phyloP scores from a whole-genome alignment of 2,329 filamentous ascomycete species.

The Cordyceps militaris region DNA sequence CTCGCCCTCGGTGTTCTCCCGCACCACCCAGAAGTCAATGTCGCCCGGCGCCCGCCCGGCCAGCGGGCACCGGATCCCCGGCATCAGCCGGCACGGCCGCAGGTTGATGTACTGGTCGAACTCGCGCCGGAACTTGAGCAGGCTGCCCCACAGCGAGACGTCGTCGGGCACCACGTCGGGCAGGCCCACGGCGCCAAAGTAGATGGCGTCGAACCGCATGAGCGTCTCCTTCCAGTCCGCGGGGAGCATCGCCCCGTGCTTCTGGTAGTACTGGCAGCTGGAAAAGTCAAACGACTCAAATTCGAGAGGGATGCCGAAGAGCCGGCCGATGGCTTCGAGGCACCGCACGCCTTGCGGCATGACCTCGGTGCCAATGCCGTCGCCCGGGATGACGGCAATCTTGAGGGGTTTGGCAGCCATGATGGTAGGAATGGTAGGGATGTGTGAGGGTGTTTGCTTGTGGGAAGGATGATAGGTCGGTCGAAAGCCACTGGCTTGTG shows the following conservation, averaged over 20 bases:
- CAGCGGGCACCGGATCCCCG: conserved; percentile 52
- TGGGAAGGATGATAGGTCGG: not conserved
- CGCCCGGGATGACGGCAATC: conserved; percentile 61
- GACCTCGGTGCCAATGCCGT: conserved; percentile 64
- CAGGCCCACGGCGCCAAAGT: conserved; percentile 60
- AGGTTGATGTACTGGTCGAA: conserved; percentile 65
- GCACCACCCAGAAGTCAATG: conserved; percentile 59
- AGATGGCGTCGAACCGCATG: conserved; percentile 55
- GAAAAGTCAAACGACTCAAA: conserved; percentile 60
- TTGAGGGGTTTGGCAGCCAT: conserved; percentile 29
- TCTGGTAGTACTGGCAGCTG: conserved; percentile 50
- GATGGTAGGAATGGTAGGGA: conserved; percentile 16
- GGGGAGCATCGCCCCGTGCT: conserved; percentile 37
- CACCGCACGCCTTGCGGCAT: conserved; percentile 56
- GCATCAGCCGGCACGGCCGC: conserved; percentile 55
- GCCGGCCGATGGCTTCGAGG: conserved; percentile 42
- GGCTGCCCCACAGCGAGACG: conserved; percentile 59
- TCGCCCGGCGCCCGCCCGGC: conserved; percentile 46
- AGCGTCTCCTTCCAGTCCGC: conserved; percentile 44
- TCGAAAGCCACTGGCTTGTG: no score
- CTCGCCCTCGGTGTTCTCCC: conserved; percentile 62
- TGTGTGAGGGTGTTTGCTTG: not conserved
- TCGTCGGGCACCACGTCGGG: conserved; percentile 53
- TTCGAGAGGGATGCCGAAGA: conserved; percentile 45
- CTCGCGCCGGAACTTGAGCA: conserved; percentile 59